Percentiles rank a stretch among this genome's conserved stretches.
Evolutionary conservation across 192 early-diverging fungal species (phyloP).

Genomic region (Radiomyces spectabilis): DNA sequence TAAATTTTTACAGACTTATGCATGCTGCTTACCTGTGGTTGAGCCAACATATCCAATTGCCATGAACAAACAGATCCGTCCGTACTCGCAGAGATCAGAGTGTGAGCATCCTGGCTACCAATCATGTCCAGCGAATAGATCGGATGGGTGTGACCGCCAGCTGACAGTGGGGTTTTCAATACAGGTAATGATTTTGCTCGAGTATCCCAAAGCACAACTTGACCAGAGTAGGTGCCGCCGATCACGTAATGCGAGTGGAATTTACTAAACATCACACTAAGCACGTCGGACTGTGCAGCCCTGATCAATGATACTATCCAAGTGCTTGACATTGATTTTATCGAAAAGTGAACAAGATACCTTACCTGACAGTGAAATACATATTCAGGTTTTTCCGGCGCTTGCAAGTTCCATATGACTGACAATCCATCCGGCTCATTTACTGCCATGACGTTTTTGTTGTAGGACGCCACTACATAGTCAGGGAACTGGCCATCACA

Average conservation of each 20-base stretch:
- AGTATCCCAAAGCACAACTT: constrained; percentile 97
- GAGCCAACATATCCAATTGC: constrained; percentile 94
- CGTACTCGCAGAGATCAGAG: constrained; percentile 85
- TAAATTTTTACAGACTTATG: no score
- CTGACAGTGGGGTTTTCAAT: constrained; percentile 87
- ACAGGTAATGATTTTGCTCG: constrained; percentile 86
- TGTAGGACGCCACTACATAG: constrained; percentile 82
- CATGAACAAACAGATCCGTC: constrained; percentile 95
- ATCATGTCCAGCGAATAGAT: constrained; percentile 84
- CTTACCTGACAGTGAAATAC: constrained; percentile 81
- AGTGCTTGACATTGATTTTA: no score
- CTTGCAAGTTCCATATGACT: constrained; percentile 86
- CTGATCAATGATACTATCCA: background rate
- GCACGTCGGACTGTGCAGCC: constrained; percentile 66
- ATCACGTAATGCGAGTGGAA: constrained; percentile 90
- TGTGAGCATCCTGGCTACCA: constrained; percentile 91
- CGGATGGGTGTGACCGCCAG: constrained; percentile 92
- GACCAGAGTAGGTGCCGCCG: constrained; percentile 97
- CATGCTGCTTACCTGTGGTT: constrained; percentile 67
- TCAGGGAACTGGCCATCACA: constrained; percentile 61
- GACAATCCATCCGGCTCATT: constrained; percentile 91
- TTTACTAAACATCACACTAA: constrained; percentile 78
- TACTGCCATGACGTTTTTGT: constrained; percentile 75
- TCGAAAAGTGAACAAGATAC: no score
- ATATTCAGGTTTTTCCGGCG: constrained; percentile 86